phyloP scores from a whole-genome alignment of 306 rosid genomes.

The Inga laurina region DNA sequence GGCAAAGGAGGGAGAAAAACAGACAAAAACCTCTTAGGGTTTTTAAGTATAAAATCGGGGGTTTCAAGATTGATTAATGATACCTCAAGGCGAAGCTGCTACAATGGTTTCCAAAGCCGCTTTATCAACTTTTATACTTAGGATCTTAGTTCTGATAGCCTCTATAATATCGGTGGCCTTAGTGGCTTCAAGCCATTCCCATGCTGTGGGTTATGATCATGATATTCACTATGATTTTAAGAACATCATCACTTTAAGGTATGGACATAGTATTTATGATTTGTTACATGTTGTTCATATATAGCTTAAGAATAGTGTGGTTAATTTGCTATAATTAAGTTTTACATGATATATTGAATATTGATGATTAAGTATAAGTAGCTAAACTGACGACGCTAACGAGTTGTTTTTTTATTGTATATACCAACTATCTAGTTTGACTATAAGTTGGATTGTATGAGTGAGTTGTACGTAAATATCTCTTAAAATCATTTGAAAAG shows the following conservation, averaged over 20 bases:
- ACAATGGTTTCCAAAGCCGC: not conserved
- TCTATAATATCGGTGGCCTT: constrained; percentile 20
- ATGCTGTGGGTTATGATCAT: not conserved
- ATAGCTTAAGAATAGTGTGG: no score
- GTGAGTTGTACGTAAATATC: not conserved
- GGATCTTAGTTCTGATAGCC: not conserved
- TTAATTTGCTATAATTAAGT: no score
- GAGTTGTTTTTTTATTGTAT: no score
- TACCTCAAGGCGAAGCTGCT: not conserved
- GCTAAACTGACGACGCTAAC: no score
- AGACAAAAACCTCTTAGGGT: not conserved
- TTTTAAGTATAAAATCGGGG: not conserved
- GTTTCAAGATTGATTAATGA: not conserved
- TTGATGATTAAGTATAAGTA: no score
- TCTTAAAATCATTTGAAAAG: no score
- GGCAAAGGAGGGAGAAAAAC: not conserved
- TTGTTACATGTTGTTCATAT: no score
- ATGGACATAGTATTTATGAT: not conserved
- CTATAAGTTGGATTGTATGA: no score
- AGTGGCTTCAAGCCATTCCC: constrained; percentile 24
- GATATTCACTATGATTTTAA: not conserved
- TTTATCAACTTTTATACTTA: not conserved
- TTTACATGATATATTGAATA: no score
- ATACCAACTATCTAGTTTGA: no score
- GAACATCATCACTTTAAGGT: not conserved